A percentile compares a stretch with the other conserved stretches of the same genome.
Conservation (phyloP, 257 asterid genomes). For the Penstemon davidsonii region DNA sequence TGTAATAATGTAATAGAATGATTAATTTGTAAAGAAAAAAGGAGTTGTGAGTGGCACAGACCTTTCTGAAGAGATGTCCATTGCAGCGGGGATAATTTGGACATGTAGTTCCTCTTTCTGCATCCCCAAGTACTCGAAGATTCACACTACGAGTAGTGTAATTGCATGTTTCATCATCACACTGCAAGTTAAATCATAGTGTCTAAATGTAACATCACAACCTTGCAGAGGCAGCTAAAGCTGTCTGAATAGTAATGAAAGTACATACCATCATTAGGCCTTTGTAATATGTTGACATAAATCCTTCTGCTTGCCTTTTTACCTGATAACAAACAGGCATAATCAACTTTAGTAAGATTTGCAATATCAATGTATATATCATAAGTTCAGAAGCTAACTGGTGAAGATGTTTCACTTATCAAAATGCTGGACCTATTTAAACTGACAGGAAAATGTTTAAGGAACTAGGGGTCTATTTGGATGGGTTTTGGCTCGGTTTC, state of each 20-base stretch:
- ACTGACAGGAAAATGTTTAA: background rate
- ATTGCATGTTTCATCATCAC: conserved; percentile 95
- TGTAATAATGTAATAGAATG: background rate
- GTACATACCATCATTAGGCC: conserved; percentile 80
- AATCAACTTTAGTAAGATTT: conserved; percentile 5
- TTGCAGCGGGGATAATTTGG: conserved; percentile 90
- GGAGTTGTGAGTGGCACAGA: conserved; percentile 23
- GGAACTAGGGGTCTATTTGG: too few relatives aligned
- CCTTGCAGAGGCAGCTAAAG: conserved; percentile 27
- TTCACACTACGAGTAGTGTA: conserved; percentile 74
- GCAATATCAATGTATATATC: background rate
- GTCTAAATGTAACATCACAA: background rate
- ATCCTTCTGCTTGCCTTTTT: conserved; percentile 80
- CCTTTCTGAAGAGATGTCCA: conserved; percentile 83
- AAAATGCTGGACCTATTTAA: background rate
- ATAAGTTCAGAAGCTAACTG: background rate
- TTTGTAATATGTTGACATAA: conserved; percentile 69
- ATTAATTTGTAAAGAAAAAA: background rate
- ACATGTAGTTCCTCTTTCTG: conserved; percentile 85
- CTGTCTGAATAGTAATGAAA: conserved; percentile 23
- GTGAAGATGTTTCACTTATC: background rate
- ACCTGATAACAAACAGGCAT: conserved; percentile 56
- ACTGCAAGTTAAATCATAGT: conserved; percentile 44
- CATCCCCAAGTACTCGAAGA: conserved; percentile 73
- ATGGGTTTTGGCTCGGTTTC: too few relatives aligned